Conservation (phyloP, 257 asterid genomes). For the Osmanthus fragrans region DNA sequence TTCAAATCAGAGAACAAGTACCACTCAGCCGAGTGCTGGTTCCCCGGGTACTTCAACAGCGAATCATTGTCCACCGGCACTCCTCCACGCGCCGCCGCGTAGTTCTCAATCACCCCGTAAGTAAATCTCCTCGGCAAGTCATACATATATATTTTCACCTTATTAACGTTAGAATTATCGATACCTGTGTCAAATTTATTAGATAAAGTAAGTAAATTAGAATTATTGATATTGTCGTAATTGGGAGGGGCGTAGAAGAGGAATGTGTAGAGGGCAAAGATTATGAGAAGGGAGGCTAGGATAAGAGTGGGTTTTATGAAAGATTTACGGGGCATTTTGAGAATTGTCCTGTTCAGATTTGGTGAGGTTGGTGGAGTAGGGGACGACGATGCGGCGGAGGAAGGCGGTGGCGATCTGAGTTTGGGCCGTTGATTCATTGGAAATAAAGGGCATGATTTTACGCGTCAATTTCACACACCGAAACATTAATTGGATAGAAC, state of each 20-base stretch:
- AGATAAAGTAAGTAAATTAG: conserved; percentile 12
- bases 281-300: conserved; percentile 44
- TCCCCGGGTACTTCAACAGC: conserved; percentile 80
- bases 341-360: neutral
- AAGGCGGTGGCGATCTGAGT: conserved; percentile 45
- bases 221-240: conserved; percentile 14
- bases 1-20: conserved; percentile 68
- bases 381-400: conserved; percentile 16
- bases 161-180: neutral
- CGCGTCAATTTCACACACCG: neutral
- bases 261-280: conserved; percentile 60
- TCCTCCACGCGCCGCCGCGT: conserved; percentile 76
- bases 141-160: conserved; percentile 66
- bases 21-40: conserved; percentile 98
- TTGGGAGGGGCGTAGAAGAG: conserved; percentile 41
- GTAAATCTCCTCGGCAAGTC: conserved; percentile 85
- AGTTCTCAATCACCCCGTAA: conserved; percentile 87
- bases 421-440: conserved; percentile 50
- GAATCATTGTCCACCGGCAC: conserved; percentile 42
- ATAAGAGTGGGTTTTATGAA: conserved; percentile 55
- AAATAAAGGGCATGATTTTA: conserved; percentile 22
- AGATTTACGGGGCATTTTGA: conserved; percentile 65
- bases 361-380: conserved; percentile 27
- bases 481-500: neutral
- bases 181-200: conserved; percentile 1